phyloP scores from a whole-genome alignment of 257 asterid species.

The Apocynum venetum region DNA sequence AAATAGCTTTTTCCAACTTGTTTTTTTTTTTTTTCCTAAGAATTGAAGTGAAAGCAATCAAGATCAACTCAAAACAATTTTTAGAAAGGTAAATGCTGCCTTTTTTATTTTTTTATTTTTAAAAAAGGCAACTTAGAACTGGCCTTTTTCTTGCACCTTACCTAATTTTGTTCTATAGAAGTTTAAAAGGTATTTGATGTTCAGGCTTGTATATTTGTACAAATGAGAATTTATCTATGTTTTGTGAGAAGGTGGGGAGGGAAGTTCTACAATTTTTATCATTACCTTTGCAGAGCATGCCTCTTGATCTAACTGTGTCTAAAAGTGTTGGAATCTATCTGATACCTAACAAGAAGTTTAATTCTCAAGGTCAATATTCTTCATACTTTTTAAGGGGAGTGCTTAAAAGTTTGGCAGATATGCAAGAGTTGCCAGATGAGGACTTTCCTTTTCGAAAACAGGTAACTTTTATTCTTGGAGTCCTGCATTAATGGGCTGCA shows the following conservation, averaged over 20 bases:
- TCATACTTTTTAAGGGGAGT: constrained; percentile 53
- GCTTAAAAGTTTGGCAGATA: constrained; percentile 62
- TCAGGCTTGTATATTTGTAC: not conserved
- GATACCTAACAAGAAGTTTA: not conserved
- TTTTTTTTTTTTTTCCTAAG: too few relatives aligned
- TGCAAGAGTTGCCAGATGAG: constrained; percentile 77
- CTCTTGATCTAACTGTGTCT: not conserved
- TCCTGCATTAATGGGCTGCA: not conserved
- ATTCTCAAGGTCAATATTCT: constrained; percentile 58
- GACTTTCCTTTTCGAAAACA: constrained; percentile 73
- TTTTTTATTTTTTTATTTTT: too few relatives aligned
- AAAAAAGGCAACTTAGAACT: too few relatives aligned
- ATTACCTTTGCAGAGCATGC: not conserved
- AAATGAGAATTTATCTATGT: not conserved
- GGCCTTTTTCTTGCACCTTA: not conserved
- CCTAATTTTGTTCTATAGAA: not conserved
- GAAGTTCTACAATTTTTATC: not conserved
- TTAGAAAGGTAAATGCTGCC: too few relatives aligned
- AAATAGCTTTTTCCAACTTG: too few relatives aligned
- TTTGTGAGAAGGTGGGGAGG: not conserved
- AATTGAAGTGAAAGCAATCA: too few relatives aligned
- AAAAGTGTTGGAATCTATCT: not conserved
- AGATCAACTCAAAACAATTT: too few relatives aligned
- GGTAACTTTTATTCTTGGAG: constrained; percentile 32
- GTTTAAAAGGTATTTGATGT: not conserved